Evolutionary conservation across 208 protist species (phyloP), one percentile per base, ranked within the genome.

Genomic region (Leishmania tarentolae): DNA sequence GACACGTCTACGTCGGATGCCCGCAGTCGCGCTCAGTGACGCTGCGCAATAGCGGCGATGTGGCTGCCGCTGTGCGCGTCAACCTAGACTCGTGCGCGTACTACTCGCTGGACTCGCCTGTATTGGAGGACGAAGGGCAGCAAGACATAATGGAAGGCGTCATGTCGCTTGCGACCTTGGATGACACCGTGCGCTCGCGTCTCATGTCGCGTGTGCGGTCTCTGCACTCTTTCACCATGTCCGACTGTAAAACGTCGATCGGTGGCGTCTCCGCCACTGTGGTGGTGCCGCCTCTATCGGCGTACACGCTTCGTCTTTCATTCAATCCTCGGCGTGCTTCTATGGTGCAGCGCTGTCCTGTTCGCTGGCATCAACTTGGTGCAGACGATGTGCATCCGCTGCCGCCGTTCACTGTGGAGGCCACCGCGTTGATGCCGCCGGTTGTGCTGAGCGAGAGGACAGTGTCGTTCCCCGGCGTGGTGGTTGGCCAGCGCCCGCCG

Each of bases 1-100:
- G 92, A 19, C 80, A 93, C 40, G 91, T 98, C 24, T 96, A 93
- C 76, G 88, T 98, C 37, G 95, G 95, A 15, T 89, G 85, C 42
- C 84, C 87, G 73, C 78, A 83, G 57, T 74, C 81, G 3, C 87
- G 81, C 31, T 80, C 85, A 28, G 81, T 99, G 46, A 83, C 83
- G 28, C 79, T 99, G 69, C 82, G 76, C 15, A 99, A 99, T 87
- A 90, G 52, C 50, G 88, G 90, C 63, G 87, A 92, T 70, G 94
- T 99, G 13, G 87, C 91, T 5, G 97, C 94, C 17, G 84, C 97
- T 21, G 80, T 99, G 17, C 59, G 85, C 35, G 69, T 97, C 24
- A 96, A 99, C 82, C 77, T 98, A 31, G 82, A 87, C 2, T 59
- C 75, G 28, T 86, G 86, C 73, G 37, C 52, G 42, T 83, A 82